phyloP scores from a whole-genome alignment of 225 moss, liverwort and hornwort species.

The Pleurozium schreberi region DNA sequence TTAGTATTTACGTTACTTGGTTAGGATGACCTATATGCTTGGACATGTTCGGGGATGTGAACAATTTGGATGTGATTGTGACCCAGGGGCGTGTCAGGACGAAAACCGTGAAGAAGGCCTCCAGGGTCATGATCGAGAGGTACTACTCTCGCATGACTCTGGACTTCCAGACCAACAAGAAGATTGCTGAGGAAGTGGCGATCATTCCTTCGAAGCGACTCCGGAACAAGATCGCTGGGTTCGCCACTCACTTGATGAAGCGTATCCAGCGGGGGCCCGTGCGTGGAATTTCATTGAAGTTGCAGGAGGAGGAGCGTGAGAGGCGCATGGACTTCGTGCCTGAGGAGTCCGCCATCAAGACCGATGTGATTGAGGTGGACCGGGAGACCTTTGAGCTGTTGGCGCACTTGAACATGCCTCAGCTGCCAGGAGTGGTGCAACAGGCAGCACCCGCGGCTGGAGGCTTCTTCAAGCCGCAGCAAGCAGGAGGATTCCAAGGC shows the following conservation, averaged over 20 bases:
- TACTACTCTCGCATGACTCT: constrained; percentile 90
- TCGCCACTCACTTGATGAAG: constrained; percentile 96
- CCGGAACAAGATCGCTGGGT: constrained; percentile 78
- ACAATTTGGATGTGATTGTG: background rate
- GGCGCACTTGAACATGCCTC: constrained; percentile 64
- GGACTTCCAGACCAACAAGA: constrained; percentile 92
- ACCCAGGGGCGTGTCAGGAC: constrained; percentile 80
- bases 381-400: constrained; percentile 72
- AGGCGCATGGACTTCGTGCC: constrained; percentile 88
- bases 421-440: constrained; percentile 70
- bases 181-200: constrained; percentile 84
- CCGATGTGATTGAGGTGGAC: constrained; percentile 84
- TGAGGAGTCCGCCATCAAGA: constrained; percentile 89
- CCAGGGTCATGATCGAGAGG: constrained; percentile 83
- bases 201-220: constrained; percentile 83
- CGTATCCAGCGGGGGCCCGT: constrained; percentile 85
- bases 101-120: constrained; percentile 95
- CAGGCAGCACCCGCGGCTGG: constrained; percentile 48
- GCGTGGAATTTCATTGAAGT: constrained; percentile 76
- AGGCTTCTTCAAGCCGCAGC: constrained; percentile 65
- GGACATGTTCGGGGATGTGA: background rate
- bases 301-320: constrained; percentile 89
- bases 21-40: background rate
- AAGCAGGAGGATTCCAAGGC: constrained; percentile 56
- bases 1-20: too few species aligned